Evolutionary conservation across 331 rosid genomes (phyloP), one percentile per base, ranked within the genome.

Genomic region (Malus hybrid): DNA sequence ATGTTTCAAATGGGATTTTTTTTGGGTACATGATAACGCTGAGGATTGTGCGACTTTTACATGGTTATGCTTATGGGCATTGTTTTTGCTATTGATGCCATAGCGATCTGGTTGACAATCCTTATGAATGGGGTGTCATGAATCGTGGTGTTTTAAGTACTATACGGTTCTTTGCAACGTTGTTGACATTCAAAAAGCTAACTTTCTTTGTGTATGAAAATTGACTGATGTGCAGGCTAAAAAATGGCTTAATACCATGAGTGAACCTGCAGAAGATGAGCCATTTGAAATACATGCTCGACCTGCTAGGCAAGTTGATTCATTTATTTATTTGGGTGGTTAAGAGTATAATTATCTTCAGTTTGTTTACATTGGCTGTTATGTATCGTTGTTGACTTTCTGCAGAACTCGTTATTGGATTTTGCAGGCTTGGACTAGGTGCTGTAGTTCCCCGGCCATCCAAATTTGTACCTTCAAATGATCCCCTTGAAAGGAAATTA

Each of bases 171-270:
- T 22, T 16, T 50, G 20, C 27, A 52, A 39, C 34, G 18, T 39
- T 34, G 18, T 71, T 46, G 39, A 1, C 46, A 29, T 39, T 34
- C 55, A 4, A 64, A 44, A 67, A 29, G 60, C 18, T 34, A 65
- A 65, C 20, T 13, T 22, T 48, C 2, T 76, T 32, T 31, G 36
- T 73, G 73, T 31, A 12, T 34, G 74, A 36, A 36, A 22, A 19
- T 67, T 10, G n/a, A 57, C 39, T 71, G 67, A 65, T 83, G 42
- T 77, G 87, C 88, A 91, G 97, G 97, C 97, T 28, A 85, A 86
- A 77, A 72, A 69, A 82, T 93, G 93, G 98, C 89, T 90, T 71
- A 87, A 78, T 69, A 86, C 83, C 46, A 88, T 91, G 98, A 79
- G 87, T 73, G 57, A 80, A 73, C 81, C 65, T 62, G 88, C 69